Conservation (phyloP, 768 basidiomycete genomes). For the Tylopilus vinaceipallidus region DNA sequence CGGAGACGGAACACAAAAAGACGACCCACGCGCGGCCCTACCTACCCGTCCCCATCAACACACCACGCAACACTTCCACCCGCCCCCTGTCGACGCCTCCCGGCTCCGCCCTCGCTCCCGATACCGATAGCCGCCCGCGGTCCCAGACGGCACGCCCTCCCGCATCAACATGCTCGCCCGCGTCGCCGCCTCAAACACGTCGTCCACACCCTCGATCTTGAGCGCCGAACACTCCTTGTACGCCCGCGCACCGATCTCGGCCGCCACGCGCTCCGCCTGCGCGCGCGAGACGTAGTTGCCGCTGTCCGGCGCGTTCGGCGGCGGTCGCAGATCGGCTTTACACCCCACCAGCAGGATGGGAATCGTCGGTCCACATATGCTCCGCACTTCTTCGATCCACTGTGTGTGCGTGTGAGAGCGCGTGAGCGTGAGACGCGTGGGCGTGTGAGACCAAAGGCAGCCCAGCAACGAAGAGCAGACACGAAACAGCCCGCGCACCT, state of each 20-base stretch:
- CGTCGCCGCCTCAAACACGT: slow-evolving; percentile 97
- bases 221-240: slow-evolving; percentile 95
- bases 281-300: slow-evolving; percentile 67
- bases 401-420: slow-evolving; percentile 26
- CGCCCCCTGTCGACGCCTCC: slow-evolving; percentile 43
- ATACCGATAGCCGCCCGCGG: slow-evolving; percentile 50
- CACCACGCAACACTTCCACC: slow-evolving; percentile 63
- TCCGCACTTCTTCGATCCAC: slow-evolving; percentile 99
- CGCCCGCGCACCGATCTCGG: slow-evolving; percentile 82
- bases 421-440: not conserved
- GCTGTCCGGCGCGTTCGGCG: slow-evolving; percentile 43
- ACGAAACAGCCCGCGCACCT: slow-evolving; percentile 46
- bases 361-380: slow-evolving; percentile 89
- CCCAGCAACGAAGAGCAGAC: not conserved
- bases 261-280: slow-evolving; percentile 80
- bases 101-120: slow-evolving; percentile 44
- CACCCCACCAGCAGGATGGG: slow-evolving; percentile 96
- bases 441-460: too few relatives aligned
- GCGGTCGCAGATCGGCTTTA: slow-evolving; percentile 88
- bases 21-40: too few relatives aligned
- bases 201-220: slow-evolving; percentile 90
- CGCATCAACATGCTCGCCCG: slow-evolving; percentile 95
- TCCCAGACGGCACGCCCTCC: slow-evolving; percentile 64
- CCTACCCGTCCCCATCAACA: slow-evolving; percentile 50
- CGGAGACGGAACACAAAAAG: not conserved